Evolutionary conservation across 129 eudicot genomes (phyloP).

Genomic region (Cynara cardunculus): DNA sequence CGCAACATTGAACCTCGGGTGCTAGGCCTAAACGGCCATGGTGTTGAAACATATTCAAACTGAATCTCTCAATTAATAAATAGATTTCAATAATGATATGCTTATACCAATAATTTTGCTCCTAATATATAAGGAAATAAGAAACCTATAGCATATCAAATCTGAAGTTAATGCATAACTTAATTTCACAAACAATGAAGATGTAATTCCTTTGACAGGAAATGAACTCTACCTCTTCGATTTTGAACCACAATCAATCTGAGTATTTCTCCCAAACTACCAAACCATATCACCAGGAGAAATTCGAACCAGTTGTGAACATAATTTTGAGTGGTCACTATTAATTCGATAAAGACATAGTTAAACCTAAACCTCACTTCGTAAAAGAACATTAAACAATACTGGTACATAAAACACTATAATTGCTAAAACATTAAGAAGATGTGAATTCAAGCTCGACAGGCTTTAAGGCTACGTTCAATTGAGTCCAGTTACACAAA

Average conservation of each 20-base stretch:
- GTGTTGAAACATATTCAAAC: neutral
- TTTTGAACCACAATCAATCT: neutral
- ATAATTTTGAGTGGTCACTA: neutral
- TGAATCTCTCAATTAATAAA: neutral
- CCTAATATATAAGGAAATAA: neutral
- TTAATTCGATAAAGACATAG: neutral
- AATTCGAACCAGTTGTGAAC: neutral
- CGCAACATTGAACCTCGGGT: neutral
- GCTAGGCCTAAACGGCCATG: neutral
- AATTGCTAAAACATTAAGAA: neutral
- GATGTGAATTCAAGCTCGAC: neutral
- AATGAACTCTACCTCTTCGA: neutral
- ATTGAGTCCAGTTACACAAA: conserved; percentile 6
- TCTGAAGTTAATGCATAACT: neutral
- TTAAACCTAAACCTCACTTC: conserved; percentile 1
- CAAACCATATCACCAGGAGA: neutral
- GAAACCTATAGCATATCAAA: neutral
- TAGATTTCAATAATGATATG: neutral
- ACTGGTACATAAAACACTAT: neutral
- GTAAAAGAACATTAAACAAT: neutral
- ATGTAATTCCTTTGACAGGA: neutral
- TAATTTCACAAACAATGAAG: neutral
- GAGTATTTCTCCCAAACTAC: neutral
- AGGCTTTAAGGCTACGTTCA: neutral
- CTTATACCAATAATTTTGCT: neutral